Evolutionary conservation across 1,139 yeast genomes (phyloP), one percentile per base, ranked within the genome.

Genomic region (Scheffersomyces illinoinensis): DNA sequence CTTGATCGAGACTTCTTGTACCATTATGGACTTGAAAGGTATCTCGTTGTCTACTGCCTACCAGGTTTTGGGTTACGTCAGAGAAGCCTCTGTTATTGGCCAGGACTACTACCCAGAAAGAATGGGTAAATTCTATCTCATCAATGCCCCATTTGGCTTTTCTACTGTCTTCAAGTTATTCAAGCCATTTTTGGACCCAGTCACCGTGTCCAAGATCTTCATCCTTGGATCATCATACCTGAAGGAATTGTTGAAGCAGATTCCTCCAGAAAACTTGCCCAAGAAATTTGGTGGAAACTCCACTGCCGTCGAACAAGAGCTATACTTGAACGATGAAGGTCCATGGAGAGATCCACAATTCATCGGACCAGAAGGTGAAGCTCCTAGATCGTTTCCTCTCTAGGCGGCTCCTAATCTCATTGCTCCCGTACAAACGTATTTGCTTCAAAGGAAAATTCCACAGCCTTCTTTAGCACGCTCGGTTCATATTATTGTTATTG

Each of bases 71-170:
- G 83, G 89, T 26, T 95, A 93, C 76, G 97, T 95, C 58, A 87
- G 89, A 73, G 97, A 93, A 76, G 98, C 99, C 33, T 91, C 97
- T 21, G 81, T 85, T 68, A 92, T 95, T 71, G 98, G 98, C 63
- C 99, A 95, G 79, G 92, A 95, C 81, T 95, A 90, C 77, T 95
- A 95, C 75, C 99, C 99, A n/a, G 99, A 95, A 82, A 90, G 99
- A 78, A 93, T 95, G 98, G 98, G 99, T 70, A 93, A 92, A 77
- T 95, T 95, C 73, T 95, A 92, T 78, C 81, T 93, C 70, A 91
- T 95, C 77, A 95, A 95, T 73, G 97, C 99, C 1, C 99, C 99
- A 62, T 95, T 93, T 74, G 99, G 99, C 5, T 95, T 95, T 78
- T 88, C 97, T 50, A 89, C 98, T 54, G 98, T 97, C 49, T 95